Evolutionary conservation across 2,329 filamentous ascomycete genomes (phyloP).

Genomic region (Leptographium flavum): DNA sequence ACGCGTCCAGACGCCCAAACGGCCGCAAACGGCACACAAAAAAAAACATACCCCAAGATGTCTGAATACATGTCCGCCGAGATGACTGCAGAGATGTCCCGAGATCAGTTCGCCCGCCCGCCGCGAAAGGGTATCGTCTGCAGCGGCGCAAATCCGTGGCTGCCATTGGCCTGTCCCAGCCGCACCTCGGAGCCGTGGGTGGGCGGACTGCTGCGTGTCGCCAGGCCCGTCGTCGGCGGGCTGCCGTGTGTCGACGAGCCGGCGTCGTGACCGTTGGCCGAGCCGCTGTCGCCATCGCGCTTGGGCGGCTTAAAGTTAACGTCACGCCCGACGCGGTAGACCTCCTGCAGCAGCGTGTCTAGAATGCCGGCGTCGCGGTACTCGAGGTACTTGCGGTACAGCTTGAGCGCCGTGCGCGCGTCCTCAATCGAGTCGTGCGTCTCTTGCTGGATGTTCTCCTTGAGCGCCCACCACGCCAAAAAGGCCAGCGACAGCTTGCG

Average conservation of each 20-base stretch:
- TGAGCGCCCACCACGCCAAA: conserved; percentile 78
- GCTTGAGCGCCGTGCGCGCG: conserved; percentile 73
- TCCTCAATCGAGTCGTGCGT: conserved; percentile 95
- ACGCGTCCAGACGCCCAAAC: background rate
- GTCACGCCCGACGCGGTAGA: conserved; percentile 45
- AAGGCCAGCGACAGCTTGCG: conserved; percentile 88
- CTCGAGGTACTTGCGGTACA: conserved; percentile 83
- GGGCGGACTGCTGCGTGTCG: background rate
- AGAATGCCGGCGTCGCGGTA: conserved; percentile 76
- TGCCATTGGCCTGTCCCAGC: background rate
- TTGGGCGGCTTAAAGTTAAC: conserved; percentile 37
- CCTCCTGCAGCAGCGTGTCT: conserved; percentile 71
- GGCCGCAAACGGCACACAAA: too few species aligned
- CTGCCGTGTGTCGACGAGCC: background rate
- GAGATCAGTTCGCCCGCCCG: too few species aligned
- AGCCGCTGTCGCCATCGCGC: conserved; percentile 25
- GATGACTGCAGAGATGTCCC: too few species aligned
- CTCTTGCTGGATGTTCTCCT: conserved; percentile 85
- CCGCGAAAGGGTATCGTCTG: background rate
- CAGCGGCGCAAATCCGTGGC: background rate
- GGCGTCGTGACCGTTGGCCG: conserved; percentile 14
- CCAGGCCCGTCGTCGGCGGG: background rate
- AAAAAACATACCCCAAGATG: too few species aligned
- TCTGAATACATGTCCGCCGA: too few species aligned
- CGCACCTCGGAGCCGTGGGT: background rate